phyloP scores from a whole-genome alignment of 116 monocot species.

The Zostera marina region DNA sequence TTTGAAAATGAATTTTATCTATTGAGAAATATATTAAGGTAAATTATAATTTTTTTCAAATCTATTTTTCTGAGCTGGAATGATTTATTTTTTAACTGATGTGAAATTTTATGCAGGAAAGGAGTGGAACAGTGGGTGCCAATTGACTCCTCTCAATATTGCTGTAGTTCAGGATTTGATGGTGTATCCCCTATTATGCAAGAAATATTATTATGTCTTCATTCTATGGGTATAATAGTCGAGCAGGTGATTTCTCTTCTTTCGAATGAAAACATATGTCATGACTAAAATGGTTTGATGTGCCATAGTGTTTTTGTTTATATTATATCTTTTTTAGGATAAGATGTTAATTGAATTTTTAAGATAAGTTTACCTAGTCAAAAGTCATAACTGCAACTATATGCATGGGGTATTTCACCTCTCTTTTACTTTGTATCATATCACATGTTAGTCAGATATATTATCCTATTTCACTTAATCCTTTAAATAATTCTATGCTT shows the following conservation, averaged over 20 bases:
- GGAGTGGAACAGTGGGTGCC: constrained; percentile 66
- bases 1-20: constrained; percentile 96
- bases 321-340: not conserved
- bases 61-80: not conserved
- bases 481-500: too few relatives aligned
- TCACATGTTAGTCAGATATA: too few relatives aligned
- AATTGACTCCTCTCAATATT: constrained; percentile 53
- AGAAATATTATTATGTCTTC: constrained; percentile 49
- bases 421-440: too few relatives aligned
- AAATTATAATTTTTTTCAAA: constrained; percentile 9
- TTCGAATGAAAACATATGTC: not conserved
- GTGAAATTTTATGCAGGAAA: constrained; percentile 32
- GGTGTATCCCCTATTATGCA: constrained; percentile 48
- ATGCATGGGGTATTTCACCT: too few relatives aligned
- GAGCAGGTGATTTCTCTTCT: constrained; percentile 55
- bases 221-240: constrained; percentile 48
- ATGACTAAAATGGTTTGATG: not conserved
- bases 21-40: constrained; percentile 47
- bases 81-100: not conserved
- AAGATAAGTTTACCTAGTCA: not conserved
- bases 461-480: too few relatives aligned
- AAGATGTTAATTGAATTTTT: not conserved
- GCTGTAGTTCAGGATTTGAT: constrained; percentile 73
- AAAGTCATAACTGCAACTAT: not conserved
- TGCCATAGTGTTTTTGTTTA: not conserved